These are phyloP conservation scores for Hordeum marinum DNA, from an alignment of 176 grass and related monocot genomes.

Conservation along the genomic window DNA sequence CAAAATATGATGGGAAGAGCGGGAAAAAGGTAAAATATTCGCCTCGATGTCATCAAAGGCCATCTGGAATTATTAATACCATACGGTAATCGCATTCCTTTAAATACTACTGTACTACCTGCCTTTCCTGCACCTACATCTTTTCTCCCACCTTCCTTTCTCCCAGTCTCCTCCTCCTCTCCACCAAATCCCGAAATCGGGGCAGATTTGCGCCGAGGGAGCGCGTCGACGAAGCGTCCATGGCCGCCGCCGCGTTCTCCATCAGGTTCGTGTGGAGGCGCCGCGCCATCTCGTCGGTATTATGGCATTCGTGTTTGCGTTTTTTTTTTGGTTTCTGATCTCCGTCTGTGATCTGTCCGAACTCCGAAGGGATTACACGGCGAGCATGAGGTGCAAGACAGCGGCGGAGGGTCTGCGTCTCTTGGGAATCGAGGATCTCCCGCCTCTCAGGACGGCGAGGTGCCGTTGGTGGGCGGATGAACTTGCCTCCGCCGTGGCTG, in stretches of 20 bases:
- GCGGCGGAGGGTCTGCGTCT: not conserved
- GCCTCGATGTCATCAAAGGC: not conserved
- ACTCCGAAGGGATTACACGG: conserved; percentile 32
- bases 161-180: not conserved
- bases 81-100: not conserved
- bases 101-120: conserved; percentile 18
- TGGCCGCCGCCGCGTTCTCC: conserved; percentile 40
- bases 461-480: conserved; percentile 71
- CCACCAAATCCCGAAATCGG: not conserved
- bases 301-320: too few relatives aligned
- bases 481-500: not conserved
- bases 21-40: conserved; percentile 22
- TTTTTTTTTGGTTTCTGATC: not conserved
- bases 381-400: conserved; percentile 8
- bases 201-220: not conserved
- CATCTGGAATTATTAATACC: not conserved
- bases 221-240: not conserved
- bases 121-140: not conserved
- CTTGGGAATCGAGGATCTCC: conserved; percentile 14
- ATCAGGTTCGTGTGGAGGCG: conserved; percentile 25
- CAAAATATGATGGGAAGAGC: not conserved
- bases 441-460: conserved; percentile 32
- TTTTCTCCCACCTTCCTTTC: not conserved
- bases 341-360: not conserved
- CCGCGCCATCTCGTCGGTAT: not conserved